A percentile compares a stretch with the other conserved stretches of the same genome.
These are phyloP conservation scores for Penicillium sp. DNA, from an alignment of 2,329 filamentous ascomycete genomes.

Conservation along the genomic window DNA sequence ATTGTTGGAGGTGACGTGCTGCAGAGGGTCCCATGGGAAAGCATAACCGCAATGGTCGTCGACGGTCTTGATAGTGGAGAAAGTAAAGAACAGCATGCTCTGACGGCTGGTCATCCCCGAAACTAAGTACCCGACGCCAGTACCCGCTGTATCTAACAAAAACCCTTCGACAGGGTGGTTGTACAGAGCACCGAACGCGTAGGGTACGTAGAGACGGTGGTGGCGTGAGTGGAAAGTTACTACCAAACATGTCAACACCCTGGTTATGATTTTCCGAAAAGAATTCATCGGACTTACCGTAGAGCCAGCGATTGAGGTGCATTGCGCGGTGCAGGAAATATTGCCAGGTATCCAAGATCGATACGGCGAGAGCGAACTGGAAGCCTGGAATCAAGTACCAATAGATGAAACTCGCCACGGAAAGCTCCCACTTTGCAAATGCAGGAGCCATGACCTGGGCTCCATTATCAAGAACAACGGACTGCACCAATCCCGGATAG, in stretches of 20 bases:
- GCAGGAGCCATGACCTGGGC: slow-evolving; percentile 53
- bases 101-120: slow-evolving; percentile 79
- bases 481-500: slow-evolving; percentile 66
- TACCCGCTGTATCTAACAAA: slow-evolving; percentile 82
- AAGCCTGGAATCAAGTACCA: slow-evolving; percentile 67
- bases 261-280: not conserved
- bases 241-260: slow-evolving; percentile 32
- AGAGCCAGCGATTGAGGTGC: slow-evolving; percentile 97
- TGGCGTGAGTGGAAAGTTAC: slow-evolving; percentile 89
- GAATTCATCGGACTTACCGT: slow-evolving; percentile 58
- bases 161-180: slow-evolving; percentile 95
- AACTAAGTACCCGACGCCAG: slow-evolving; percentile 74
- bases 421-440: slow-evolving; percentile 79
- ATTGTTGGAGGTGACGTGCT: slow-evolving; percentile 89
- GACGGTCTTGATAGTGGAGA: slow-evolving; percentile 90
- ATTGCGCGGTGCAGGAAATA: slow-evolving; percentile 95
- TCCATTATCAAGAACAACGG: slow-evolving; percentile 48
- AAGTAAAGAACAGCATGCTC: slow-evolving; percentile 81
- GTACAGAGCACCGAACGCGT: slow-evolving; percentile 93
- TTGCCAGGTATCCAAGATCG: slow-evolving; percentile 91
- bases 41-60: slow-evolving; percentile 96
- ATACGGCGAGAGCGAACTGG: slow-evolving; percentile 69
- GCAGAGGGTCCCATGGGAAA: slow-evolving; percentile 92
- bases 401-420: slow-evolving; percentile 70
- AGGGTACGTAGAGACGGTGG: slow-evolving; percentile 94